Evolutionary conservation across 257 asterid genomes (phyloP), one percentile per base, ranked within the genome.

Genomic region (Nicotiana paniculata): DNA sequence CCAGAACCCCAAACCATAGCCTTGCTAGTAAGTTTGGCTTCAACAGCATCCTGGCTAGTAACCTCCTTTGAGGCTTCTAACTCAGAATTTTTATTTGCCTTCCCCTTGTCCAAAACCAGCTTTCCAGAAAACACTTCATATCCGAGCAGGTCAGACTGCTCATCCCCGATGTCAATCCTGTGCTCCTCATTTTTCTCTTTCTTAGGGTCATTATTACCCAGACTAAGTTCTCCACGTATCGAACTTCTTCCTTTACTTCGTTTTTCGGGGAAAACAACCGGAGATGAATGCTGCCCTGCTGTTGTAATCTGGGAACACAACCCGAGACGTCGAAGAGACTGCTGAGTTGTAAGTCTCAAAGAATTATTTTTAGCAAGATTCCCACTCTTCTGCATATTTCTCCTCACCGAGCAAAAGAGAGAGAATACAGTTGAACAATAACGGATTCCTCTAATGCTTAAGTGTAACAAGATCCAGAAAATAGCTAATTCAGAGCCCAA

Each of bases 1-100:
- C 87, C 84, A 72, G 94, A 90, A 84, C 92, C 94, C 97, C 98
- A 96, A 84, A 96, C 79, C 88, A 96, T 81, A 26, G 99, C 97
- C 86, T 92, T 94, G 95, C 95, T 94, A 4, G 98, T 92, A 79
- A 96, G 91, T 90, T 92, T 96, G 81, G 96, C 94, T 88, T 96
- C 97, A 77, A 94, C 89, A 77, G 91, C 85, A 83, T 89, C 90
- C 84, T 83, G 84, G 81, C 85, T 85, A 55, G 86, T 76, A 82
- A 83, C 88, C 72, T 89, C 98, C 70, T 86, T 51, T 66, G 91
- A 85, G 72, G 93, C 85, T 88, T 89, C 89, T 61, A 80, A 53
- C 81, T 90, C 97, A 16, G 83, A 43, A 35, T 84, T 89, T 86
- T 94, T 90, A 83, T 78, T 77, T 37, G 88, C 82, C 83, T 88